Percentiles rank a stretch among this genome's conserved stretches.
phyloP scores from a whole-genome alignment of 768 basidiomycete genomes.

The Collybiopsis luxurians region DNA sequence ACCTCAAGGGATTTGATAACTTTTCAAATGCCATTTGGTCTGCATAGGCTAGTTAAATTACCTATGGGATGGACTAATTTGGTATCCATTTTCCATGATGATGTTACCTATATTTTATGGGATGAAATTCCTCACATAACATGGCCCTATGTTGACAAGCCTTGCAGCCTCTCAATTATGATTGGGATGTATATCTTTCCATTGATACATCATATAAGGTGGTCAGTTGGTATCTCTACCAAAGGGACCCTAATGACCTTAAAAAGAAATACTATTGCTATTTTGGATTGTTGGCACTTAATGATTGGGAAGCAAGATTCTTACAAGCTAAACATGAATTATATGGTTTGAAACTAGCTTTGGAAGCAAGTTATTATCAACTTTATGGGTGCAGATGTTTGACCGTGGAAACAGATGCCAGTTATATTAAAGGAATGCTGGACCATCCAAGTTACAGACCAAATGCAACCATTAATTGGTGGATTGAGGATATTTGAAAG shows the following conservation, averaged over 20 bases:
- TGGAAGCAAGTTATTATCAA: conserved; percentile 17
- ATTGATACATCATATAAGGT: conserved; percentile 28
- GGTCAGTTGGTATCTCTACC: conserved; percentile 18
- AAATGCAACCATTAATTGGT: background rate
- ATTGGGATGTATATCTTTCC: conserved; percentile 21
- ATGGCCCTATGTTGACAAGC: conserved; percentile 35
- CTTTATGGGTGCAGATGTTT: conserved; percentile 26
- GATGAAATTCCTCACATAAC: conserved; percentile 36
- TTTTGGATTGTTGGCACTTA: conserved; percentile 33
- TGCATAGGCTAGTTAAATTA: conserved; percentile 14
- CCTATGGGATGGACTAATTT: conserved; percentile 31
- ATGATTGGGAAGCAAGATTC: conserved; percentile 26
- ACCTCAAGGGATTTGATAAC: conserved; percentile 35
- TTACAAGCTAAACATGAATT: conserved; percentile 39
- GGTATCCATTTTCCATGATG: conserved; percentile 36
- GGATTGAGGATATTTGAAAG: background rate
- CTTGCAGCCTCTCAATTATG: conserved; percentile 27
- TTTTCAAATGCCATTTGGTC: conserved; percentile 33
- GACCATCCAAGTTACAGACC: conserved; percentile 23
- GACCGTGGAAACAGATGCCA: conserved; percentile 34
- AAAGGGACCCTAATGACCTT: conserved; percentile 11
- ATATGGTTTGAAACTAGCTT: conserved; percentile 30
- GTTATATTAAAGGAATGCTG: conserved; percentile 40
- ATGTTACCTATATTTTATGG: conserved; percentile 34
- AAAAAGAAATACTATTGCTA: conserved; percentile 8